phyloP scores from a whole-genome alignment of 768 basidiomycete species.

The Omphalotus guepiniiformis region DNA sequence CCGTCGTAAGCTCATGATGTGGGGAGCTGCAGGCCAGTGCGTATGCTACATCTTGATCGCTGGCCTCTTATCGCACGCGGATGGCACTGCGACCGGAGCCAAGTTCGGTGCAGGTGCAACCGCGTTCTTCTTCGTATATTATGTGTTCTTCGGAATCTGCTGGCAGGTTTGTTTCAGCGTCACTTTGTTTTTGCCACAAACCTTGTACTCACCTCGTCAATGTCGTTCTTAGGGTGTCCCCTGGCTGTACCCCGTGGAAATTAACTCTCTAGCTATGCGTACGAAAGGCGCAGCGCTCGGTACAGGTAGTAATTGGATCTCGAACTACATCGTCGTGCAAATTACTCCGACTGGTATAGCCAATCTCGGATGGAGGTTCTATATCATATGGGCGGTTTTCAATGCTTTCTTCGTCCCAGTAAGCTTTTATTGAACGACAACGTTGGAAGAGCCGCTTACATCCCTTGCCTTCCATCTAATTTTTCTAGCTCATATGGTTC shows the following conservation, averaged over 20 bases:
- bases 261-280: constrained; percentile 46
- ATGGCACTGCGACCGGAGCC: constrained; percentile 22
- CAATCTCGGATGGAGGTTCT: constrained; percentile 45
- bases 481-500: constrained; percentile 36
- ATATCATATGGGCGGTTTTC: constrained; percentile 46
- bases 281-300: constrained; percentile 46
- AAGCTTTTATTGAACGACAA: constrained; percentile 11
- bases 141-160: constrained; percentile 47
- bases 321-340: constrained; percentile 49
- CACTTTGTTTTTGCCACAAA: background rate
- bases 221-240: constrained; percentile 36
- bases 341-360: constrained; percentile 44
- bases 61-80: constrained; percentile 33
- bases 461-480: background rate
- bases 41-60: constrained; percentile 44
- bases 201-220: background rate
- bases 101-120: constrained; percentile 41
- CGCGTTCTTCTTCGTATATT: constrained; percentile 47
- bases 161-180: constrained; percentile 37
- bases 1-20: constrained; percentile 49
- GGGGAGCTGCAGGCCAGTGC: constrained; percentile 47
- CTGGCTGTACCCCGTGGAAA: constrained; percentile 49
- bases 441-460: background rate
- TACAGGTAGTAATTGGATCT: constrained; percentile 49
- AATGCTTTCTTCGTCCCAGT: constrained; percentile 47